Base-by-base conservation (phyloP, 1,284 basidiomycete species). In the Cyathus pygmaeus region DNA sequence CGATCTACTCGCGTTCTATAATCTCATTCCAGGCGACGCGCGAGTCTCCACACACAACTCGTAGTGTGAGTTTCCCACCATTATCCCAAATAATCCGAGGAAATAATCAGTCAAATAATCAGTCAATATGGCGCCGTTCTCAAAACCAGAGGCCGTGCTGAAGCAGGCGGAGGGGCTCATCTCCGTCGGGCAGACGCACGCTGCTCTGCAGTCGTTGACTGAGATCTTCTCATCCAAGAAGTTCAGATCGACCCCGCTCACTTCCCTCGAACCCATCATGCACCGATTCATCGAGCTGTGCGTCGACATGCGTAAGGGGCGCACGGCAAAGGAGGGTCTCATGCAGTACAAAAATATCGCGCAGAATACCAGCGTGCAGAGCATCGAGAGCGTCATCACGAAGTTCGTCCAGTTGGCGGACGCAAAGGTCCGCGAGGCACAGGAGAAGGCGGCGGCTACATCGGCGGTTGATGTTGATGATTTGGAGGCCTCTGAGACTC, bases 331-430 rank as follows among this genome's bases (percentile, higher is more conserved):
- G 77, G 95, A 98, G 73, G 97, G 95, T 31, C 88, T 99, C 52
- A 94, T 95, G 90, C 93, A 96, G 76, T 98, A 92, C 87, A 97
- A 96, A 84, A 97, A 97, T 76, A 95, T 96, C 65, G 94, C 94
- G 0, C 96, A 99, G 75, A 97, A 98, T 75, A 90, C 92, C 26
- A 94, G 90, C 73, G 94, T 98, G 29, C 88, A 87, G 55, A 95
- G 94, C 64, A 96, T 99, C 75, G 97, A 99, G 78, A 85, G 88
- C 59, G 96, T 99, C 71, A 93, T 99, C 72, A 93, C 91, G 66
- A 87, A 89, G 63, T 98, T 99, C 75, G 88, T 99, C 71, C 87
- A 90, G 64, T 87, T 95, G 53, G 91, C 96, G 19, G 95, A 98
- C 76, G 87, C 88, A 31, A 96, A 96, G 78, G 92, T 98, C 31